These are phyloP conservation scores for Musa schizocarpa DNA, from an alignment of 176 grass and related monocot species.

Conservation along the genomic window DNA sequence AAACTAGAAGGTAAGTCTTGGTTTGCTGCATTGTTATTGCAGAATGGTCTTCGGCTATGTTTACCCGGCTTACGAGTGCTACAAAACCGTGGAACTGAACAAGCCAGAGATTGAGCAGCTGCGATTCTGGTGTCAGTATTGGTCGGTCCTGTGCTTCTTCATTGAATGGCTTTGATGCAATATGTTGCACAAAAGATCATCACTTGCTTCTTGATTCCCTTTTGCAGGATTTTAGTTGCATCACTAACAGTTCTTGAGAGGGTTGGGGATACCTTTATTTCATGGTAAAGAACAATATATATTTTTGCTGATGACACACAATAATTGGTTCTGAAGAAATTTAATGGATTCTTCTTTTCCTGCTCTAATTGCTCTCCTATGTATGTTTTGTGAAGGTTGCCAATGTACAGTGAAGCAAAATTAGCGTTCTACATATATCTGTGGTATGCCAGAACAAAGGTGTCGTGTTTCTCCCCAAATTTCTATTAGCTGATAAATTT, in stretches of 20 bases:
- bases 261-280: constrained; percentile 65
- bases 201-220: neutral
- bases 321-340: neutral
- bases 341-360: neutral
- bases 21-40: neutral
- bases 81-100: constrained; percentile 76
- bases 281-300: constrained; percentile 44
- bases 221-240: constrained; percentile 79
- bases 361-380: neutral
- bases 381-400: constrained; percentile 4
- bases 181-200: neutral
- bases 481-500: neutral
- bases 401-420: constrained; percentile 74
- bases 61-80: constrained; percentile 89
- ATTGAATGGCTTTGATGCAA: neutral
- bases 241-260: constrained; percentile 62
- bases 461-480: constrained; percentile 1
- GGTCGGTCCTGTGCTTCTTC: constrained; percentile 29
- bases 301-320: neutral
- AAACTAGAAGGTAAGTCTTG: neutral
- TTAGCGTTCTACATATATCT: constrained; percentile 82
- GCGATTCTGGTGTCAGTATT: constrained; percentile 97
- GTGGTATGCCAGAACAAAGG: constrained; percentile 83
- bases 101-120: constrained; percentile 70
- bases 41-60: constrained; percentile 80